Conservation (phyloP, 2,329 filamentous ascomycete species). For the Sporothrix phasma region DNA sequence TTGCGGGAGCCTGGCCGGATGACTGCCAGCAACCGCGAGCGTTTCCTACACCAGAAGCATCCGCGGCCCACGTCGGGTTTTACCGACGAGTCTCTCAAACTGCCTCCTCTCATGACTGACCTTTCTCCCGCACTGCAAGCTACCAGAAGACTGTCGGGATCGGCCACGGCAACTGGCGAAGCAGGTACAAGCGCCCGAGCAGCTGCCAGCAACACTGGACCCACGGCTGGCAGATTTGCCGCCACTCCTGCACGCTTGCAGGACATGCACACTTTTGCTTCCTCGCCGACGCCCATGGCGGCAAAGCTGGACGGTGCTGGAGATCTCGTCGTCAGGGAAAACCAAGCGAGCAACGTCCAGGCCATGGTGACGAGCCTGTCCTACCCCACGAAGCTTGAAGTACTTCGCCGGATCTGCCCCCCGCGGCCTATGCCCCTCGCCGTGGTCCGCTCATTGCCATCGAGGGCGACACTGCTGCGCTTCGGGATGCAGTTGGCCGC, state of each 20-base stretch:
- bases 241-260: background rate
- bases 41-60: background rate
- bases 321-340: conserved; percentile 18
- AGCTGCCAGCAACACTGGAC: background rate
- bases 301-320: background rate
- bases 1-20: background rate
- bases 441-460: conserved; percentile 77
- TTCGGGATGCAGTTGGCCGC: conserved; percentile 47
- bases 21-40: background rate
- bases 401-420: conserved; percentile 66
- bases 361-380: conserved; percentile 68
- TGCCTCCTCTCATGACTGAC: conserved; percentile 44
- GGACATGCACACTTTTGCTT: conserved; percentile 12
- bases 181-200: background rate
- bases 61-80: conserved; percentile 2
- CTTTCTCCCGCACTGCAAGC: background rate
- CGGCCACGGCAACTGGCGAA: background rate
- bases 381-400: conserved; percentile 64
- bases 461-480: conserved; percentile 56
- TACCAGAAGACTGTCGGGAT: background rate
- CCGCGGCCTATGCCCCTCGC: conserved; percentile 37
- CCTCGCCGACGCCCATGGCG: conserved; percentile 4
- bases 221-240: background rate
- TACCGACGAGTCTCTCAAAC: conserved; percentile 40
- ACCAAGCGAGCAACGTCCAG: conserved; percentile 42